Conservation (phyloP, 768 basidiomycete species). For the Leccinum disarticulatum region DNA sequence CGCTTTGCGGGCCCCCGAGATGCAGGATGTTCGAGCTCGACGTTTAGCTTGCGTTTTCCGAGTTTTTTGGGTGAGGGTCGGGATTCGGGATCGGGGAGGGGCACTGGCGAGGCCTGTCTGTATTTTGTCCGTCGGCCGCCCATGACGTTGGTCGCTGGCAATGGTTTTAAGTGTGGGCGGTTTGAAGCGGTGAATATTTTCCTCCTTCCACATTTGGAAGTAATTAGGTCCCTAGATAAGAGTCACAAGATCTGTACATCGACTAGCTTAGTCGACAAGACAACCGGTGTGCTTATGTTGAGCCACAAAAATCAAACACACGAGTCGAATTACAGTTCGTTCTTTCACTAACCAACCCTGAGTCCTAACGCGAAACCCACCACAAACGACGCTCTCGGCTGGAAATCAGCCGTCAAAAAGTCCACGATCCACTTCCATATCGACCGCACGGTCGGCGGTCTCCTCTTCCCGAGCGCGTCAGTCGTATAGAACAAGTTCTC, state of each 20-base stretch:
- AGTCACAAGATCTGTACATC: background rate
- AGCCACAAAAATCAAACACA: background rate
- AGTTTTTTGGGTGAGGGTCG: conserved; percentile 51
- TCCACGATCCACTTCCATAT: conserved; percentile 68
- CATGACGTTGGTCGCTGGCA: conserved; percentile 44
- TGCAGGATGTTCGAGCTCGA: conserved; percentile 29
- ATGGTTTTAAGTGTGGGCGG: background rate
- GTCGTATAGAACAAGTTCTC: conserved; percentile 70
- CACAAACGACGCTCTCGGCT: conserved; percentile 83
- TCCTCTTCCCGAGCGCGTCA: conserved; percentile 52
- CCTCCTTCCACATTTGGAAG: conserved; percentile 28
- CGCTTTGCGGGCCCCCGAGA: conserved; percentile 37
- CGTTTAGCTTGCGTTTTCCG: conserved; percentile 72
- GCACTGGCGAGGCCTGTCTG: conserved; percentile 73
- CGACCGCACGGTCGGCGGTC: conserved; percentile 62
- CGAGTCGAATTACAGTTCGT: background rate
- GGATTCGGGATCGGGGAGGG: conserved; percentile 43
- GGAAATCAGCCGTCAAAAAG: conserved; percentile 92
- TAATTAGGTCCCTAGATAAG: background rate
- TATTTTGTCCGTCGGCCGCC: conserved; percentile 84
- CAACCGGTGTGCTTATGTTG: background rate
- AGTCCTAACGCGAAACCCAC: conserved; percentile 82
- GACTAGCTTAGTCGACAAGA: background rate
- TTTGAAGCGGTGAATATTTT: conserved; percentile 11
- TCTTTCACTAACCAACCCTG: conserved; percentile 63